Percentiles rank a stretch among this genome's conserved stretches.
Conservation (phyloP, 257 asterid species). For the Thymus quinquecostatus region DNA sequence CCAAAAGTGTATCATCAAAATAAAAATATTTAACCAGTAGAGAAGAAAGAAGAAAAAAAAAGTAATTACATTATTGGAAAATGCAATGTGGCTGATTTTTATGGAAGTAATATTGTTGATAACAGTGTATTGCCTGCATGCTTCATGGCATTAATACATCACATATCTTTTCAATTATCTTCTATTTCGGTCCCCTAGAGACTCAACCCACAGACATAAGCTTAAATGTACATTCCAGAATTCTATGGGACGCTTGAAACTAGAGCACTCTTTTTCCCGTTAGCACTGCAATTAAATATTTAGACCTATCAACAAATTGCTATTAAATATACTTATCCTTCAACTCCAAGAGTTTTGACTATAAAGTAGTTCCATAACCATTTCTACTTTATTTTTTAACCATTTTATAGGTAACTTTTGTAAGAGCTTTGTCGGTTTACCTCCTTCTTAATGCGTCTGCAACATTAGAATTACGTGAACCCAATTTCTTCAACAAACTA, state of each 20-base stretch:
- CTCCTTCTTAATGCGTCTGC: slow-evolving; percentile 56
- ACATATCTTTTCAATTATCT: not conserved
- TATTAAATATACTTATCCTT: not conserved
- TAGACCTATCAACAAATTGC: not conserved
- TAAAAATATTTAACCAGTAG: slow-evolving; percentile 8
- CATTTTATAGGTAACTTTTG: not conserved
- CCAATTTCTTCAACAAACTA: slow-evolving; percentile 60
- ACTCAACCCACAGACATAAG: not conserved
- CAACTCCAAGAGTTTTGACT: not conserved
- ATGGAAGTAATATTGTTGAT: not conserved
- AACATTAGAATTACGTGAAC: slow-evolving; percentile 46
- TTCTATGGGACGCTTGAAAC: not conserved
- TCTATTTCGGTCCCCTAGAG: not conserved
- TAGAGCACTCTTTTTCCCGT: not conserved
- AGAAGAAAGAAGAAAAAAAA: not conserved
- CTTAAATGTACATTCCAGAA: not conserved
- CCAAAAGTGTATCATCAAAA: slow-evolving; percentile 19
- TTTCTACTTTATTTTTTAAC: too few relatives aligned
- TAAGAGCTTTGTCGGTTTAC: slow-evolving; percentile 28
- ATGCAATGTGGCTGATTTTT: not conserved
- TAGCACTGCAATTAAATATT: not conserved
- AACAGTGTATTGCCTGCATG: not conserved
- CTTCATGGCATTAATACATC: not conserved
- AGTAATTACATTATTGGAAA: not conserved
- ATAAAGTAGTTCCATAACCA: not conserved